Conservation (phyloP, 2,329 filamentous ascomycete genomes). For the Sphaerulina populicola region DNA sequence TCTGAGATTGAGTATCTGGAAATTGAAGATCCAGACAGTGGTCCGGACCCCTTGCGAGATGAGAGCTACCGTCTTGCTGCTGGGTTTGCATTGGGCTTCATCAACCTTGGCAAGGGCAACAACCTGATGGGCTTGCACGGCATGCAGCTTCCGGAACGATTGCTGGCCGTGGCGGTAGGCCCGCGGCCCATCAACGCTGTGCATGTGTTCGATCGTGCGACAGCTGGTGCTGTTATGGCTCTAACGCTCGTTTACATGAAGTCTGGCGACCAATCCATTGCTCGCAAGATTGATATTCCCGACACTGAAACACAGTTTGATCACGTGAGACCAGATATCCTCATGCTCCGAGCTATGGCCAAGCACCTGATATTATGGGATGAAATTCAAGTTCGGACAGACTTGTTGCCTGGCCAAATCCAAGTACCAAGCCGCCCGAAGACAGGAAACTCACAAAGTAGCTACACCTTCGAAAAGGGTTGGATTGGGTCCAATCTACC, state of each 20-base stretch:
- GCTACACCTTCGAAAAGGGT: conserved; percentile 8
- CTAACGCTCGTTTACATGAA: conserved; percentile 95
- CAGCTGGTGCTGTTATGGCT: conserved; percentile 85
- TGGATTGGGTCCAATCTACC: conserved; percentile 76
- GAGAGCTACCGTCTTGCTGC: conserved; percentile 95
- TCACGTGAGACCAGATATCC: conserved; percentile 86
- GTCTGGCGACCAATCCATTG: conserved; percentile 77
- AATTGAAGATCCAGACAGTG: conserved; percentile 58
- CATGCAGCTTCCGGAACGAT: conserved; percentile 82
- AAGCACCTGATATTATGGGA: conserved; percentile 92
- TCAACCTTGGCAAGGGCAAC: conserved; percentile 85
- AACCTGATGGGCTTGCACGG: conserved; percentile 84
- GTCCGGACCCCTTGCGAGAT: conserved; percentile 72
- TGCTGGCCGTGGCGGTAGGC: conserved; percentile 75
- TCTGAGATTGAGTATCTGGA: conserved; percentile 90
- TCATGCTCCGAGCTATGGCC: conserved; percentile 80
- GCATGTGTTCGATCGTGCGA: conserved; percentile 85
- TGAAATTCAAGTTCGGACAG: conserved; percentile 53
- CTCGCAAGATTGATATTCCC: conserved; percentile 85
- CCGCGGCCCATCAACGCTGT: conserved; percentile 87
- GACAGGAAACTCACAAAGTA: neutral
- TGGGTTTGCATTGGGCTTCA: conserved; percentile 85
- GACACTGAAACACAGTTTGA: conserved; percentile 87
- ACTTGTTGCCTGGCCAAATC: neutral
- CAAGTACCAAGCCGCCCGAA: neutral